Conservation (phyloP, 2,329 filamentous ascomycete genomes). For the Ilyonectria robusta region DNA sequence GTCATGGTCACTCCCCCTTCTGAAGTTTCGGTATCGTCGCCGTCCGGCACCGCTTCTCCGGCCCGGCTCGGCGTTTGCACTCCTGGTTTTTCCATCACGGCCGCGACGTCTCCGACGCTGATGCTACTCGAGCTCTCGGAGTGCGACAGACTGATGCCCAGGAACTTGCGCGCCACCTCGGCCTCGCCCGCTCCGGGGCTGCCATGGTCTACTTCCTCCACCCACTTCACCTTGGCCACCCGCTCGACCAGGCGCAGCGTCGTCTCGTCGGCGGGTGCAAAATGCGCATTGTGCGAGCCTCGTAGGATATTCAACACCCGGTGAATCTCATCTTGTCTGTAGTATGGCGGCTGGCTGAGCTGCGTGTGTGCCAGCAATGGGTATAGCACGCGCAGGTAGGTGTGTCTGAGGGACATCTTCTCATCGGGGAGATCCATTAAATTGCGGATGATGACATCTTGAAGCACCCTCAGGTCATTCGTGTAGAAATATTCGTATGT, state of each 20-base stretch:
- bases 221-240: constrained; percentile 81
- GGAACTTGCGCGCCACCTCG: constrained; percentile 69
- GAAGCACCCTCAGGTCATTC: constrained; percentile 92
- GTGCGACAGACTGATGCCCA: constrained; percentile 80
- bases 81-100: constrained; percentile 85
- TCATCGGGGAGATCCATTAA: constrained; percentile 95
- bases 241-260: constrained; percentile 82
- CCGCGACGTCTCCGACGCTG: constrained; percentile 84
- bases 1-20: constrained; percentile 42
- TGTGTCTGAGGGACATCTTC: constrained; percentile 83
- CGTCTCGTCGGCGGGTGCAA: constrained; percentile 85
- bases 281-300: constrained; percentile 78
- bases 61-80: constrained; percentile 82
- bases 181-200: constrained; percentile 54
- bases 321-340: constrained; percentile 89
- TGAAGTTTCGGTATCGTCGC: constrained; percentile 41
- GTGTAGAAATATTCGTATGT: constrained; percentile 99
- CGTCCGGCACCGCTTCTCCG: constrained; percentile 45
- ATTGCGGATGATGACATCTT: constrained; percentile 97
- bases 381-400: constrained; percentile 92
- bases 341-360: constrained; percentile 86
- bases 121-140: constrained; percentile 78
- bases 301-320: constrained; percentile 80
- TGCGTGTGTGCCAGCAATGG: constrained; percentile 94
- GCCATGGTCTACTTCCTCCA: constrained; percentile 57